Evolutionary conservation across 768 basidiomycete species (phyloP).

Genomic region (Sistotremastrum niveocremeum): DNA sequence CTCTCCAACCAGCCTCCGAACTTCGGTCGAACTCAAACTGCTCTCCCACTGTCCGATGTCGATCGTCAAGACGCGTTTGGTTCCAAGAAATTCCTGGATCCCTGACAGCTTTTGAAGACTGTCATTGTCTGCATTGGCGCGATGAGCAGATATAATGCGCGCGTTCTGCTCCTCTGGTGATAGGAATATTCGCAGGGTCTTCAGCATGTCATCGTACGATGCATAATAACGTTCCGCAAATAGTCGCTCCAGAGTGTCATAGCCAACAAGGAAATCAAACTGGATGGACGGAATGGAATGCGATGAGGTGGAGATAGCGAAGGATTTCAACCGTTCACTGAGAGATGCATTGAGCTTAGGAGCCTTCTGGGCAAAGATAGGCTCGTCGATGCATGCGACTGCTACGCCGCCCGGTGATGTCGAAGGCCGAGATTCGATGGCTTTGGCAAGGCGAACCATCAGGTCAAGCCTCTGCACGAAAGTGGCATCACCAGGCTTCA

Average conservation of each 20-base stretch:
- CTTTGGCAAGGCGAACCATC: conserved; percentile 58
- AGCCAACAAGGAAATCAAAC: conserved; percentile 64
- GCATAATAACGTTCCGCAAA: conserved; percentile 65
- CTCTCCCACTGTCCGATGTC: conserved; percentile 45
- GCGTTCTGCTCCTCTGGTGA: conserved; percentile 40
- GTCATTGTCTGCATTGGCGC: conserved; percentile 17
- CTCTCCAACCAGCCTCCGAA: conserved; percentile 33
- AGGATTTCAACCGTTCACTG: conserved; percentile 18
- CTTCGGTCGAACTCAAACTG: conserved; percentile 55
- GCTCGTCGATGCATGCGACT: conserved; percentile 73
- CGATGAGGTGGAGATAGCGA: conserved; percentile 6
- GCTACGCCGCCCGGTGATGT: conserved; percentile 35
- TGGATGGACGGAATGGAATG: conserved; percentile 16
- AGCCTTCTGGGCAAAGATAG: conserved; percentile 81
- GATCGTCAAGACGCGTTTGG: conserved; percentile 40
- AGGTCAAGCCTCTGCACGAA: conserved; percentile 73
- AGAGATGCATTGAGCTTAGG: conserved; percentile 40
- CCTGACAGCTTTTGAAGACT: conserved; percentile 18
- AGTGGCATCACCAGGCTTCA: conserved; percentile 59
- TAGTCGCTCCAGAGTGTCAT: conserved; percentile 76
- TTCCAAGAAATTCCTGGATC: conserved; percentile 36
- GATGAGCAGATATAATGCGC: conserved; percentile 51
- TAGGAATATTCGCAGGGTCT: conserved; percentile 45
- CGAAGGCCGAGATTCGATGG: conserved; percentile 16
- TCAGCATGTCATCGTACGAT: conserved; percentile 37